Conservation (phyloP, 495 filamentous ascomycete genomes). For the Jackrogersella multiformis region DNA sequence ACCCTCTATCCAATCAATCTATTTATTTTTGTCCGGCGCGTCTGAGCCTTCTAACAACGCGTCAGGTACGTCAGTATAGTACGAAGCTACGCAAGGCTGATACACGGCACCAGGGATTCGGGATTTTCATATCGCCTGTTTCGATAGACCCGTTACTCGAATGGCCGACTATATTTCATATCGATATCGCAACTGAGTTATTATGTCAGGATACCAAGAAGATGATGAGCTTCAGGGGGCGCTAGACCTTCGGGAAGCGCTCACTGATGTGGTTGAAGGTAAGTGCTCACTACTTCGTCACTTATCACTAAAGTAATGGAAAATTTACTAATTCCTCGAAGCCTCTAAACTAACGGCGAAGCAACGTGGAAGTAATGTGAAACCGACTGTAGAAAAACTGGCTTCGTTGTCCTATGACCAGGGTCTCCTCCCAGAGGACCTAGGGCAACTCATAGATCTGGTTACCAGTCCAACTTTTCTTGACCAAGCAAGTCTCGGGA, state of each 20-base stretch:
- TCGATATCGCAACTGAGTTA: neutral
- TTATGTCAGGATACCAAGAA: constrained; percentile 24
- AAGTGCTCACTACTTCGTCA: constrained; percentile 2
- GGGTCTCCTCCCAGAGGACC: constrained; percentile 68
- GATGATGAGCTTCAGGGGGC: neutral
- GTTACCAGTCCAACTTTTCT: constrained; percentile 72
- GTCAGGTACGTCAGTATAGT: neutral
- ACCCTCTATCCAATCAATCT: constrained; percentile 17
- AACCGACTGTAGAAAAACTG: constrained; percentile 58
- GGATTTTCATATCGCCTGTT: neutral
- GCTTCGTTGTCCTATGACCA: constrained; percentile 66
- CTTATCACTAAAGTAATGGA: neutral
- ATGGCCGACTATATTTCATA: neutral
- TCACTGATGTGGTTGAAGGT: constrained; percentile 42
- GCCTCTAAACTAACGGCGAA: constrained; percentile 61
- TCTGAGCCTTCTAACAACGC: constrained; percentile 26
- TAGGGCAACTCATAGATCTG: constrained; percentile 72
- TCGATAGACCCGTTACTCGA: neutral
- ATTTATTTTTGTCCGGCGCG: constrained; percentile 13
- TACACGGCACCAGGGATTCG: neutral
- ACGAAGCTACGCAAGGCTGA: constrained; percentile 19
- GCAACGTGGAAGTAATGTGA: constrained; percentile 55
- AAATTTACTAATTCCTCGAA: constrained; percentile 36
- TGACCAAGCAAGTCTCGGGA: constrained; percentile 75
- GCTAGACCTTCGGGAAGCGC: constrained; percentile 24